Evolutionary conservation across 2,329 filamentous ascomycete species (phyloP), one percentile per base, ranked within the genome.

Genomic region (Tympanopsis confertula): DNA sequence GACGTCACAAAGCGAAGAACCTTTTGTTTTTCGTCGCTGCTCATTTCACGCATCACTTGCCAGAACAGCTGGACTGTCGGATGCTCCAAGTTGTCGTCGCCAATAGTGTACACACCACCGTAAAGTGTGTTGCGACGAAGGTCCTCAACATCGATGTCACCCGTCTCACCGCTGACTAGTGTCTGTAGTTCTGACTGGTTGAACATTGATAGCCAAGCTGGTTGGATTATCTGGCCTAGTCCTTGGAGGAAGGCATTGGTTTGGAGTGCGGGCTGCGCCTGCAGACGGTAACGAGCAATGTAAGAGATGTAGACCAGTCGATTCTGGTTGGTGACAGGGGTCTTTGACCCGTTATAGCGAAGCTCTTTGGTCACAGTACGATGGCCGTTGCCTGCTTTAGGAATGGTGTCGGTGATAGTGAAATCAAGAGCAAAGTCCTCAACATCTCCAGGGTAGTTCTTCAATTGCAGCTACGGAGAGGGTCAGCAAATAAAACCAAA

Each of bases 151-250:
- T 95, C 82, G 41, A 98, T 93, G 43, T 85, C 79, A 7, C 80
- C 80, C 19, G 78, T 81, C 48, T 94, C 87, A 32, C 91, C 91
- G 38, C 87, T 86, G 13, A 98, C 83, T 4, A 98, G 78, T 1
- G 86, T 91, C 60, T 96, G 91, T 4, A 98, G 71, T 56, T 98
- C 91, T 3, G 77, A 77, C 56, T 95, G 89, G 57, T 98, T 98
- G 67, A 98, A 98, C 91, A 98, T 96, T 50, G 82, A 87, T 4
- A 98, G 71, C 91, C 91, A 98, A 3, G 77, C 76, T 0, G 89
- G 88, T 41, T 88, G 82, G 45, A 98, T 91, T 52, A 98, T 94
- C 45, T 80, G 71, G 17, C 83, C 78, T 1, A 98, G 74, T 0
- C 91, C 91, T 39, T 78, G 78, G 5, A 98, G 71, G 56, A 98